These are phyloP conservation scores for Lipomyces japonicus DNA, from an alignment of 805 yeast genomes.

Conservation along the genomic window DNA sequence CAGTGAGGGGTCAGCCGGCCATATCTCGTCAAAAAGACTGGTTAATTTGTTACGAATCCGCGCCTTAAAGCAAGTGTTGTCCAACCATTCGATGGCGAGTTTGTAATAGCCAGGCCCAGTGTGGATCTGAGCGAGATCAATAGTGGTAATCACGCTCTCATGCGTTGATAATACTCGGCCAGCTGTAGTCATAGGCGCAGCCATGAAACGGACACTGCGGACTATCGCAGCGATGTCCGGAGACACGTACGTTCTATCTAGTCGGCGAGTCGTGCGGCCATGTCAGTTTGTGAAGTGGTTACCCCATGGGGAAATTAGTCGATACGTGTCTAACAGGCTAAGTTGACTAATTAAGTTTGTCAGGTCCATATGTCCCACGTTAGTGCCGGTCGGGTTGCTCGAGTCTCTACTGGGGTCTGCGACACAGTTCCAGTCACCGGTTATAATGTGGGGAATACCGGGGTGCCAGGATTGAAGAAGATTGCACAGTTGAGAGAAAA, in stretches of 20 bases:
- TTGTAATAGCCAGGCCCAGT: background rate
- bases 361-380: background rate
- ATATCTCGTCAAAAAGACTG: background rate
- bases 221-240: background rate
- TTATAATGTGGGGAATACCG: background rate
- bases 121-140: background rate
- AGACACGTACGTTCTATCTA: background rate
- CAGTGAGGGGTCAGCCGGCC: background rate
- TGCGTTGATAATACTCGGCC: background rate
- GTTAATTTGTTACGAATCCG: background rate
- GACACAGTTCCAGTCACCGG: conserved; percentile 4
- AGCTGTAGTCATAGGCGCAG: background rate
- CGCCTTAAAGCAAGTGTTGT: background rate
- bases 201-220: background rate
- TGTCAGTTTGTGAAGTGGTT: background rate
- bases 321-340: background rate
- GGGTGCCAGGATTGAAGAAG: conserved; percentile 1
- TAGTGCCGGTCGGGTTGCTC: background rate
- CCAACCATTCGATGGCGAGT: background rate
- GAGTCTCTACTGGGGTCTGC: background rate
- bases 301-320: background rate
- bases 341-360: no score
- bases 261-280: background rate
- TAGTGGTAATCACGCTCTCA: background rate
- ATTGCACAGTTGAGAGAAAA: background rate